Base-by-base conservation (phyloP, 352 stramenopile species). In the Bremia lactucae region DNA sequence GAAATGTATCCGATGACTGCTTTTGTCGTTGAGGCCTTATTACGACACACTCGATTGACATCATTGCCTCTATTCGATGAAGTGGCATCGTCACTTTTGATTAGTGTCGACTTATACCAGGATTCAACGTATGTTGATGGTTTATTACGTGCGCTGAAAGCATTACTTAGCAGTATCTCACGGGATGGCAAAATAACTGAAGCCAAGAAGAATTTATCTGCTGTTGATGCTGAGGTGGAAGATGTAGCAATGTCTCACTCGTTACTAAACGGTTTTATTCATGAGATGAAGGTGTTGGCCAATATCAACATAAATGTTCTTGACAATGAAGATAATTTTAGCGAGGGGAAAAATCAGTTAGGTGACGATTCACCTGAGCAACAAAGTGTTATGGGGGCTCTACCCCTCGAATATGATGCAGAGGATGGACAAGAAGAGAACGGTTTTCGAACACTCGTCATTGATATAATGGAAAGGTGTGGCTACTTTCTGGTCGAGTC, bases 1-100 rank as follows among this genome's bases (percentile, higher is more conserved):
- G 73, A 88, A 19, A 22, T 34, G 25, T 89, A 82, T 20, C 78
- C 78, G 20, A 63, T 75, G 45, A 86, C 81, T 16, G 72, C 73
- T 6, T 70, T 70, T n/a, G 81, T 91, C 9, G 68, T 91, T 20
- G 70, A 93, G 39, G 74, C 62, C 3, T 38, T 93, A 28, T 43
- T 93, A 26, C 59, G 53, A 10, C 72, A 91, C 39, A 72, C 73
- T 23, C 62, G 47, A 19, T 64, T 85, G 29, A 41, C 74, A n/a
- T 75, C 77, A 11, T 67, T 89, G 25, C 76, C 81, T 7, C 60
- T 91, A 10, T 60, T 88, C 10, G 62, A 93, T 36, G 81, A 93
- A 55, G 74, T 89, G 31, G 60, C 75, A 14, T 60, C 55, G 4
- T 75, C 73, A n/a, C 47, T 93, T 33, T 44, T 93, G 22, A 65